phyloP scores from a whole-genome alignment of 306 rosid genomes.

The Sicyos edulis region DNA sequence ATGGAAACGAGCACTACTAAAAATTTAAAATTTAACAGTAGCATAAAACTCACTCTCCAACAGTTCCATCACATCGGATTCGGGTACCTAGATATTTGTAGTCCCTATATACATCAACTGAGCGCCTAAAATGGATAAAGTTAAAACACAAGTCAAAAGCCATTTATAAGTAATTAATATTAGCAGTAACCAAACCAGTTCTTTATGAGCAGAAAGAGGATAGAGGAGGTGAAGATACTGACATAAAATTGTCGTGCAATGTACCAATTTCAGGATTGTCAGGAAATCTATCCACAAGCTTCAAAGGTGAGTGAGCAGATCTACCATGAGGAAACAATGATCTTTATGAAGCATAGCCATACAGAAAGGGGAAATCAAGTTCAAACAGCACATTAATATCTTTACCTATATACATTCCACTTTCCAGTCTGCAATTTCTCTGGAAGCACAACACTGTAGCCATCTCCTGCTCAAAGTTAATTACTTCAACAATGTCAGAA shows the following conservation, averaged over 20 bases:
- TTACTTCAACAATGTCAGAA: conserved; percentile 24
- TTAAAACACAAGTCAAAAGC: conserved; percentile 19
- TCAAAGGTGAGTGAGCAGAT: conserved; percentile 67
- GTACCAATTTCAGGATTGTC: conserved; percentile 81
- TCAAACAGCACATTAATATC: conserved; percentile 18
- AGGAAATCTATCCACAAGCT: conserved; percentile 69
- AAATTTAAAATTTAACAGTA: neutral
- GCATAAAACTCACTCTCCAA: conserved; percentile 73
- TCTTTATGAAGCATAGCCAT: neutral
- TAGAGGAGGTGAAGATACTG: conserved; percentile 36
- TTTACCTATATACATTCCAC: conserved; percentile 91
- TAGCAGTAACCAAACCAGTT: neutral
- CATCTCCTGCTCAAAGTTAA: conserved; percentile 67
- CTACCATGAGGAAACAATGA: conserved; percentile 33
- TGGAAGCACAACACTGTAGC: conserved; percentile 89
- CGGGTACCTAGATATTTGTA: conserved; percentile 93
- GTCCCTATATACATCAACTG: conserved; percentile 74
- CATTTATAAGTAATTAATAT: conserved; percentile 6
- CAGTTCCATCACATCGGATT: conserved; percentile 82
- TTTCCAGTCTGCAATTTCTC: conserved; percentile 91
- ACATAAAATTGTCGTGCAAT: conserved; percentile 88
- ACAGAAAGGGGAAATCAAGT: conserved; percentile 18
- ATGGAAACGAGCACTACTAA: conserved; percentile 26
- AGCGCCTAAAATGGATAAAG: conserved; percentile 50
- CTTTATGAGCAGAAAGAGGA: neutral